Base-by-base conservation (phyloP, 2,329 filamentous ascomycete genomes). In the Paecilomyces fulvus region DNA sequence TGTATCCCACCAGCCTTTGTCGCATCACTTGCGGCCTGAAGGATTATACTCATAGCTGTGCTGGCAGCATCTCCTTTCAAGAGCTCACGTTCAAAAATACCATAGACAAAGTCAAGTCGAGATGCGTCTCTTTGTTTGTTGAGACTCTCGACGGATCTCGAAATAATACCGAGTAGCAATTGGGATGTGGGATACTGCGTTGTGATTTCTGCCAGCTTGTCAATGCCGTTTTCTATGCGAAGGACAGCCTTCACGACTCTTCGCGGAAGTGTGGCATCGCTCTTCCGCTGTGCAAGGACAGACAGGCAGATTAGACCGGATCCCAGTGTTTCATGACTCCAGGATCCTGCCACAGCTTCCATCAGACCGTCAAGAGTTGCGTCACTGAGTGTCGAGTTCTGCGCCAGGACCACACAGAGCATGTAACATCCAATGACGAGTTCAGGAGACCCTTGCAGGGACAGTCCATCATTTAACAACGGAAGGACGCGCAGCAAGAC, bases 361-460 rank as follows among this genome's bases (percentile, higher is more conserved):
- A 97, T 95, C 66, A 99, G 81, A 1, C 87, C 86, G 55, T 89
- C 85, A n/a, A 97, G 78, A 1, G 92, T 83, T 56, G 83, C 82
- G 64, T 97, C 91, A 51, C 88, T 84, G 12, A 97, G 79, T 51
- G 83, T 81, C 0, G 88, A 86, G 72, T 96, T 96, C 52, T 89
- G 86, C 6, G 90, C 91, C 59, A 97, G 81, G 52, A 97, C 85
- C 6, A 90, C 84, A 56, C 92, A 82, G 20, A 96, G 85, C 88
- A 96, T 96, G 71, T 96, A 97, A 56, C 89, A 92, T 14, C 88
- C 91, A 58, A 95, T 82, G 61, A 92, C 88, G 48, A 96, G 77
- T 59, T 92, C 89, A 0, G 90, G 83, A 0, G 87, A 85, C 59
- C 87, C 85, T 64, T 85, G 85, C 76, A 92, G 82, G 8, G 86